Conservation (phyloP, 306 rosid species). For the Notholithocarpus densiflorus region DNA sequence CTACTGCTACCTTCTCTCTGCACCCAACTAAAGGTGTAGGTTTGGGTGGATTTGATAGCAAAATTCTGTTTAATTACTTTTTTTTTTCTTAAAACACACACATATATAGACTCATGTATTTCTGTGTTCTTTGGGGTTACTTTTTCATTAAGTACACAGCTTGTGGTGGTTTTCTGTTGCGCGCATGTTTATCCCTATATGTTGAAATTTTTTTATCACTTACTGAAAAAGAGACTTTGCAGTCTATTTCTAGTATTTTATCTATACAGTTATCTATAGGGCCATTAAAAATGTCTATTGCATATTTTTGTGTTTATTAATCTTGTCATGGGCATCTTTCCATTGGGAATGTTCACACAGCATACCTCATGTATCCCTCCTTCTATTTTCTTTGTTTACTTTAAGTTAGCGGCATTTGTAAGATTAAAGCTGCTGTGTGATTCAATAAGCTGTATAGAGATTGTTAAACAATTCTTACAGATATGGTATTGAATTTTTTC, state of each 20-base stretch:
- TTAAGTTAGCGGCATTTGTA: not conserved
- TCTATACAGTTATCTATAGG: too few relatives aligned
- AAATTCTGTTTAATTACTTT: not conserved
- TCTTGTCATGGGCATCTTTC: not conserved
- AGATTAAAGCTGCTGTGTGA: not conserved
- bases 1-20: not conserved
- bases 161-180: too few relatives aligned
- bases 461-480: not conserved
- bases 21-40: not conserved
- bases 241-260: too few relatives aligned
- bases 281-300: not conserved
- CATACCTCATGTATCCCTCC: not conserved
- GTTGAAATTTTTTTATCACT: too few relatives aligned
- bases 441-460: not conserved
- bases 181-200: too few relatives aligned
- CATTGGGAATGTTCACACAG: not conserved
- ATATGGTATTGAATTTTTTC: not conserved
- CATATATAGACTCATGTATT: too few relatives aligned
- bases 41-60: not conserved
- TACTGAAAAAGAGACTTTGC: too few relatives aligned
- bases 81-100: not conserved
- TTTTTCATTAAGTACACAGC: too few relatives aligned
- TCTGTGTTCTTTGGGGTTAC: too few relatives aligned
- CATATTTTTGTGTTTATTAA: not conserved
- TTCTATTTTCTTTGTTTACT: not conserved